Conservation (phyloP, 169 alveolate species). For the Plasmodium adleri region DNA sequence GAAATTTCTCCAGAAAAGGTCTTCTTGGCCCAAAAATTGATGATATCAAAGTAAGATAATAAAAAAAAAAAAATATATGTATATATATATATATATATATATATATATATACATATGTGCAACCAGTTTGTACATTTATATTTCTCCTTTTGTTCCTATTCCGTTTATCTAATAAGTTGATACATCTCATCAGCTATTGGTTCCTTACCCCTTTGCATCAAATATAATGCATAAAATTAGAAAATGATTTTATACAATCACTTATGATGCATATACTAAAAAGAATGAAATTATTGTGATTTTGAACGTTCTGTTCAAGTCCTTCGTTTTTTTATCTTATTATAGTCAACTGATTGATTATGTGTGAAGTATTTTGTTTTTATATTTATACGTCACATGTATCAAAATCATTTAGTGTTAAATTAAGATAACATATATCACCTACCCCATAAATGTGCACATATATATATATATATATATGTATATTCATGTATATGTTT, state of each 20-base stretch:
- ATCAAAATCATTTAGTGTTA: slow-evolving; percentile 68
- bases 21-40: slow-evolving; percentile 96
- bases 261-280: slow-evolving; percentile 52
- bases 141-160: slow-evolving; percentile 7
- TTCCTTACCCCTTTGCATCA: slow-evolving; percentile 15
- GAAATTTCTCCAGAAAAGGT: slow-evolving; percentile 98
- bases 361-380: slow-evolving; percentile 12
- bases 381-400: slow-evolving; percentile 6
- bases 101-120: neutral
- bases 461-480: neutral
- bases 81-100: neutral
- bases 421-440: slow-evolving; percentile 42
- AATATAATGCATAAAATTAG: slow-evolving; percentile 3
- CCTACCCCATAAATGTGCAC: neutral
- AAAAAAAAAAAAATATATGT: neutral
- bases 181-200: no score
- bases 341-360: slow-evolving; percentile 68
- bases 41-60: slow-evolving; percentile 91
- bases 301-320: slow-evolving; percentile 61
- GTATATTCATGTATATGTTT: neutral
- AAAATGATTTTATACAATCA: slow-evolving; percentile 33
- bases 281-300: slow-evolving; percentile 19
- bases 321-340: slow-evolving; percentile 41
- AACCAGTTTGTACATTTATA: slow-evolving; percentile 10
- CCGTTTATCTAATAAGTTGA: no score